Evolutionary conservation across 73 alveolate genomes (phyloP).

Genomic region (Paramecium biaurelia): DNA sequence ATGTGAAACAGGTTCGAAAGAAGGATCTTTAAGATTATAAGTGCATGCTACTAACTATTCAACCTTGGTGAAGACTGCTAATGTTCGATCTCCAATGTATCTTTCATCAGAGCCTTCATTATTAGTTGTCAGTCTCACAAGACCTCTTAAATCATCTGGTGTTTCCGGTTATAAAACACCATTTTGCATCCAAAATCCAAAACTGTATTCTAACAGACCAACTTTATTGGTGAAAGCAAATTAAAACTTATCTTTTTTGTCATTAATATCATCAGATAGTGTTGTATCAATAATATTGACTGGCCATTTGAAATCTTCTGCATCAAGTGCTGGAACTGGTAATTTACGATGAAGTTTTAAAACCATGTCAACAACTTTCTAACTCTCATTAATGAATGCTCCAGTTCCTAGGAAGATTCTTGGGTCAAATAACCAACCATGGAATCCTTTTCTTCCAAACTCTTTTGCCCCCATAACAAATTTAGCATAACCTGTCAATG

Average conservation of each 20-base stretch:
- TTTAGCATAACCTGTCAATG: constrained; percentile 12
- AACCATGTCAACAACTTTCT: constrained; percentile 34
- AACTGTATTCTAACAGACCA: neutral
- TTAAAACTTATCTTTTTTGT: neutral
- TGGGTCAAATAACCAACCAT: constrained; percentile 34
- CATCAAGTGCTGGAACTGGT: constrained; percentile 23
- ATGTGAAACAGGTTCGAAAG: neutral
- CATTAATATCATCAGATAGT: neutral
- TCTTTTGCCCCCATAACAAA: constrained; percentile 33
- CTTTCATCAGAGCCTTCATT: neutral
- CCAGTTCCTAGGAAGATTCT: neutral
- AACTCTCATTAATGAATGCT: neutral
- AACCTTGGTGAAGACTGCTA: neutral
- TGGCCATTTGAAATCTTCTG: neutral
- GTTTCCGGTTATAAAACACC: constrained; percentile 5
- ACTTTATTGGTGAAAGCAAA: neutral
- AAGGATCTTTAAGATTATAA: neutral
- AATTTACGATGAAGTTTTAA: neutral
- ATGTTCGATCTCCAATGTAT: constrained; percentile 26
- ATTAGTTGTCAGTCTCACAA: neutral
- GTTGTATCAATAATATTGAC: neutral
- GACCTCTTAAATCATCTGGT: neutral
- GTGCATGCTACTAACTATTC: neutral
- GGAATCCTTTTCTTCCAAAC: neutral
- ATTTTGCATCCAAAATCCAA: constrained; percentile 26